These are phyloP conservation scores for Fusarium sp. DNA, from an alignment of 2,329 filamentous ascomycete genomes.

Conservation along the genomic window DNA sequence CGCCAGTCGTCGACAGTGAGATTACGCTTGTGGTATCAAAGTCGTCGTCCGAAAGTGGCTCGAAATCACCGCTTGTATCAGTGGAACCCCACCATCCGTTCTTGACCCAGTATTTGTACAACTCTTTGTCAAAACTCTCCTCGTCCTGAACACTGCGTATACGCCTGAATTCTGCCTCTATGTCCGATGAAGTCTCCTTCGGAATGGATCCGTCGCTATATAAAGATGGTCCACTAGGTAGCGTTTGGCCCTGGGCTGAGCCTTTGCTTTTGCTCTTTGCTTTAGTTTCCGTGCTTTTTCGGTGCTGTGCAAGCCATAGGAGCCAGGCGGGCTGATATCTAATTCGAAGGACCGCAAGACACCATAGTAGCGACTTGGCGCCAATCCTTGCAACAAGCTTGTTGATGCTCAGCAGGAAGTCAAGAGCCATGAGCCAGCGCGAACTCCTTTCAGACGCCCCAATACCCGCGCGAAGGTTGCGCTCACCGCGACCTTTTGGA, in stretches of 20 bases:
- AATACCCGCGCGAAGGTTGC: slow-evolving; percentile 71
- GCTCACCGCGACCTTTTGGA: slow-evolving; percentile 58
- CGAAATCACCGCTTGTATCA: slow-evolving; percentile 84
- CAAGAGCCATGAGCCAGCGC: slow-evolving; percentile 79
- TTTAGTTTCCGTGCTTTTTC: slow-evolving; percentile 46
- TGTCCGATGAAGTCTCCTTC: slow-evolving; percentile 74
- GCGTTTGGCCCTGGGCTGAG: slow-evolving; percentile 23
- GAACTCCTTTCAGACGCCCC: slow-evolving; percentile 82
- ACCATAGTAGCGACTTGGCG: slow-evolving; percentile 60
- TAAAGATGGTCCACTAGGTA: slow-evolving; percentile 7
- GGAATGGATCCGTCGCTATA: slow-evolving; percentile 63
- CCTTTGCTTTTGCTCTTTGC: slow-evolving; percentile 32
- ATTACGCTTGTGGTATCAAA: slow-evolving; percentile 85
- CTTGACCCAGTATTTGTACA: slow-evolving; percentile 87
- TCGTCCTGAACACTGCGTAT: slow-evolving; percentile 64
- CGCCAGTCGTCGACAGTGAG: slow-evolving; percentile 63
- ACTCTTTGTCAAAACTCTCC: slow-evolving; percentile 73
- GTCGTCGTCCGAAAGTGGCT: slow-evolving; percentile 64
- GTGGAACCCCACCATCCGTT: slow-evolving; percentile 87
- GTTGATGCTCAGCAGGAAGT: slow-evolving; percentile 81
- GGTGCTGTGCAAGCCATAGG: slow-evolving; percentile 61
- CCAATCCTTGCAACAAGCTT: slow-evolving; percentile 50
- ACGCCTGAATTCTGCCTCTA: slow-evolving; percentile 81
- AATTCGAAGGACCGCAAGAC: slow-evolving; percentile 62
- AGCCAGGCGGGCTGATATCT: slow-evolving; percentile 62